These are phyloP conservation scores for Salisapilia sapeloensis DNA, from an alignment of 352 stramenopile genomes.

Conservation along the genomic window DNA sequence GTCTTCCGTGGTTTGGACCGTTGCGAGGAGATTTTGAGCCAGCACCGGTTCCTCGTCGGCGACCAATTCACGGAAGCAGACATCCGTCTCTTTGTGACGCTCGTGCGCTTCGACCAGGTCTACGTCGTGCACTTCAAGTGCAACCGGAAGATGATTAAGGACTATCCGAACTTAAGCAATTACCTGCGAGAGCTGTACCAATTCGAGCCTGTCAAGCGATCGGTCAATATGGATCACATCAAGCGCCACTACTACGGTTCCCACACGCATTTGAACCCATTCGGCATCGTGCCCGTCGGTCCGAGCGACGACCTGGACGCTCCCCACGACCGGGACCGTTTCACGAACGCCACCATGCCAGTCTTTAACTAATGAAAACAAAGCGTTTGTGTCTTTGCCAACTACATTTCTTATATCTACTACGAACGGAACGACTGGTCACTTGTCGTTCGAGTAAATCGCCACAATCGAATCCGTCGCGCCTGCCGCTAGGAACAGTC, in stretches of 20 bases:
- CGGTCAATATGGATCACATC: conserved; percentile 93
- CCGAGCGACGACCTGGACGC: conserved; percentile 24
- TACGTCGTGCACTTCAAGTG: conserved; percentile 83
- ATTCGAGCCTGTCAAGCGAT: conserved; percentile 69
- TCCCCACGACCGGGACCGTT: conserved; percentile 55
- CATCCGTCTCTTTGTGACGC: conserved; percentile 62
- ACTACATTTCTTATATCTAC: too few species aligned
- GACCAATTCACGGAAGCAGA: conserved; percentile 62
- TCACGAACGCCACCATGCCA: conserved; percentile 14
- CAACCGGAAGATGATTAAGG: conserved; percentile 76
- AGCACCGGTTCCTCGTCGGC: conserved; percentile 44
- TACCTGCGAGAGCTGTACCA: conserved; percentile 87
- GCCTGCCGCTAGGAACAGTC: conserved; percentile 89
- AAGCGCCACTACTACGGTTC: conserved; percentile 94
- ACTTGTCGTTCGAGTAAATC: conserved; percentile 83
- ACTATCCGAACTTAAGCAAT: conserved; percentile 80
- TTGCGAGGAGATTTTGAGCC: conserved; percentile 45
- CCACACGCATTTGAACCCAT: conserved; percentile 88
- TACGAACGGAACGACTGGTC: conserved; percentile 3
- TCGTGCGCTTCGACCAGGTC: conserved; percentile 71
- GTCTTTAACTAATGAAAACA: conserved; percentile 7
- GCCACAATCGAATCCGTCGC: conserved; percentile 92
- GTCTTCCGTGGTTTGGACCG: conserved; percentile 56
- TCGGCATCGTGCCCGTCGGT: conserved; percentile 85
- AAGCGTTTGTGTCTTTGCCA: conserved; percentile 3